Evolutionary conservation across 768 basidiomycete species (phyloP).

Genomic region (Lentinula sp.): DNA sequence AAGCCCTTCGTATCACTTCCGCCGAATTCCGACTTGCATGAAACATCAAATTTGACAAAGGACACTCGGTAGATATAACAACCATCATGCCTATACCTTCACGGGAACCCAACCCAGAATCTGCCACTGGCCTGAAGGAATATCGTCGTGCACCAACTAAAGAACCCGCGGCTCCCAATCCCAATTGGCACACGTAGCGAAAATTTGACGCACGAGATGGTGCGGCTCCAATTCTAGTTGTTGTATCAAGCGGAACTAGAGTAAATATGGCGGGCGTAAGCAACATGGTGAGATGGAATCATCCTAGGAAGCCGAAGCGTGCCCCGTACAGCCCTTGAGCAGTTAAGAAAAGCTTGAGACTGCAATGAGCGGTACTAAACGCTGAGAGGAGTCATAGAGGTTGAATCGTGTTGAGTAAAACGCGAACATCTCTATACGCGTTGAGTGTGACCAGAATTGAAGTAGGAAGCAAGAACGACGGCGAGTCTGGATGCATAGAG

Average conservation of each 20-base stretch:
- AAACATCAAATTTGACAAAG: conserved; percentile 10
- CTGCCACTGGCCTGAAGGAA: too few species aligned
- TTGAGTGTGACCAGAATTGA: conserved; percentile 13
- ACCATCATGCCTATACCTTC: conserved; percentile 12
- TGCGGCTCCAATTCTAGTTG: conserved; percentile 3
- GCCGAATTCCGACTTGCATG: conserved; percentile 12
- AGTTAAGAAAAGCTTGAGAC: conserved; percentile 9
- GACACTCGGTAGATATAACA: conserved; percentile 13
- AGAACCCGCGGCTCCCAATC: conserved; percentile 9
- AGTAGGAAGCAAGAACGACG: conserved; percentile 12
- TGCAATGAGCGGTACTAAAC: conserved; percentile 13
- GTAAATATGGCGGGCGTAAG: conserved; percentile 7
- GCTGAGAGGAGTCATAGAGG: neutral
- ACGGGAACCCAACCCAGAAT: neutral
- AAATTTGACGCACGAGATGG: conserved; percentile 13
- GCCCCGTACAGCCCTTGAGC: conserved; percentile 9
- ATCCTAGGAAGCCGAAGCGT: conserved; percentile 17
- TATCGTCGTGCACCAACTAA: too few species aligned
- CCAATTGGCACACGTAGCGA: conserved; percentile 11
- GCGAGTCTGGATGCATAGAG: conserved; percentile 5
- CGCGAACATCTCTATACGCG: conserved; percentile 14
- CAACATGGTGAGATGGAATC: conserved; percentile 16
- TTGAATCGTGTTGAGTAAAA: conserved; percentile 5
- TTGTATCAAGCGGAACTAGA: neutral
- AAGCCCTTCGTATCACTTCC: conserved; percentile 1